Percentiles rank a stretch among this genome's conserved stretches.
These are phyloP conservation scores for Arthroderma sp. DNA, from an alignment of 2,329 filamentous ascomycete genomes.

Conservation along the genomic window DNA sequence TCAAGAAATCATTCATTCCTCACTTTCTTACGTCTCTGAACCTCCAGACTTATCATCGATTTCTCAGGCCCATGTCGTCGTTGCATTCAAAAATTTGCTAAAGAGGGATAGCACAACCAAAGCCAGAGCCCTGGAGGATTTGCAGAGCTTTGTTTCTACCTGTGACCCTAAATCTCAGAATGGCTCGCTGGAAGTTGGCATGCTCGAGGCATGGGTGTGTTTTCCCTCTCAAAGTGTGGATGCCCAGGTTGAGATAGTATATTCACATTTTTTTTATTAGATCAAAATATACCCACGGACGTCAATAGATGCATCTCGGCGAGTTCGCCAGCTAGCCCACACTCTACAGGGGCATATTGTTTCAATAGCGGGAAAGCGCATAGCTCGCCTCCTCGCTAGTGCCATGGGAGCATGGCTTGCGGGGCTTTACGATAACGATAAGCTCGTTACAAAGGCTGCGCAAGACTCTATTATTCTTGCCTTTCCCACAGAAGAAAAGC, in stretches of 20 bases:
- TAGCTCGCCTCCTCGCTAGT: constrained; percentile 64
- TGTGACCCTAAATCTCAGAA: constrained; percentile 33
- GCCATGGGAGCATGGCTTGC: constrained; percentile 84
- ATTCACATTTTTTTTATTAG: constrained; percentile 36
- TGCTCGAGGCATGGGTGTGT: constrained; percentile 82
- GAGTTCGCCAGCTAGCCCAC: constrained; percentile 79
- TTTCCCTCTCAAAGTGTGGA: constrained; percentile 8
- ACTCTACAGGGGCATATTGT: constrained; percentile 53
- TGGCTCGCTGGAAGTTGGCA: constrained; percentile 59
- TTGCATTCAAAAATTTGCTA: constrained; percentile 80
- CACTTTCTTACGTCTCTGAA: constrained; percentile 75
- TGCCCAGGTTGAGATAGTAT: constrained; percentile 26
- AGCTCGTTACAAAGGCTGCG: constrained; percentile 60
- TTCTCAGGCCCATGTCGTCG: constrained; percentile 66
- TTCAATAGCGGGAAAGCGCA: constrained; percentile 56
- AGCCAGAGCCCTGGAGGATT: constrained; percentile 75
- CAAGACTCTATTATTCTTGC: constrained; percentile 62
- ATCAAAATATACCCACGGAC: constrained; percentile 73
- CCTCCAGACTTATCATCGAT: constrained; percentile 68
- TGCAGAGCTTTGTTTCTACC: constrained; percentile 52
- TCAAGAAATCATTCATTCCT: constrained; percentile 39
- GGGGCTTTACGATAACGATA: constrained; percentile 76
- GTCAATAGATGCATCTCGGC: constrained; percentile 77
- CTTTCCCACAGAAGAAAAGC: constrained; percentile 68
- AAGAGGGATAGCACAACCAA: constrained; percentile 94